These are phyloP conservation scores for Pythium vanterpoolii DNA, from an alignment of 352 stramenopile species.

Conservation along the genomic window DNA sequence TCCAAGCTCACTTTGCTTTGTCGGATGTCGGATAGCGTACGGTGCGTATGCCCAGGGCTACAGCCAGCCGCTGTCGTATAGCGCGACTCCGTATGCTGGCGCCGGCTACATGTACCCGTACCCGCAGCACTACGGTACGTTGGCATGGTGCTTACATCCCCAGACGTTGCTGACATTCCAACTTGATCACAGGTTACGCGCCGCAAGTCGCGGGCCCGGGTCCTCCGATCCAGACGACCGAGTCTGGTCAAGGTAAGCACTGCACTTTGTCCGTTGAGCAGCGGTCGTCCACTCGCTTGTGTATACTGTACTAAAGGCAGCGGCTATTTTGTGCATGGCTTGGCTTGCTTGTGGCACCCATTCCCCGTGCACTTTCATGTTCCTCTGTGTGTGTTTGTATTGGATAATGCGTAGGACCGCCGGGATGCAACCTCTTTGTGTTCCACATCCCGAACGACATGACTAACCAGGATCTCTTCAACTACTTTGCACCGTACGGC, in stretches of 20 bases:
- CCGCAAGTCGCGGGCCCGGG: constrained; percentile 80
- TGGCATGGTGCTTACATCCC: neutral
- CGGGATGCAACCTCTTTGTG: constrained; percentile 97
- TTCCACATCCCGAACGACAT: constrained; percentile 99
- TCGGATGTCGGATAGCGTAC: constrained; percentile 34
- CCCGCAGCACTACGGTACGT: constrained; percentile 73
- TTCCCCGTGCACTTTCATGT: constrained; percentile 23
- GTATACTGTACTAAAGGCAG: constrained; percentile 23
- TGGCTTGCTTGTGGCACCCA: constrained; percentile 23
- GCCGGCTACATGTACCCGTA: constrained; percentile 87
- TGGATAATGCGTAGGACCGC: constrained; percentile 69
- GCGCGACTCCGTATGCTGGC: constrained; percentile 56
- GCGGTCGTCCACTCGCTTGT: constrained; percentile 11
- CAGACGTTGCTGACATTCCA: neutral
- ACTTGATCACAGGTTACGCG: constrained; percentile 53
- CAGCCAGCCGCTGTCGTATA: constrained; percentile 73
- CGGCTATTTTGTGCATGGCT: constrained; percentile 20
- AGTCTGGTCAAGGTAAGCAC: constrained; percentile 80
- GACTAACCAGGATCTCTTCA: constrained; percentile 96
- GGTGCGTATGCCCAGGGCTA: constrained; percentile 72
- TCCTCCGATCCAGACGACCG: constrained; percentile 86
- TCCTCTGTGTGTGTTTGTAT: constrained; percentile 49
- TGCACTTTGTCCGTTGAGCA: neutral
- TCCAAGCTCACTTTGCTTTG: neutral
- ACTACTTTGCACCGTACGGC: constrained; percentile 94